These are phyloP conservation scores for Rosa rugosa DNA, from an alignment of 306 rosid species.

Conservation along the genomic window DNA sequence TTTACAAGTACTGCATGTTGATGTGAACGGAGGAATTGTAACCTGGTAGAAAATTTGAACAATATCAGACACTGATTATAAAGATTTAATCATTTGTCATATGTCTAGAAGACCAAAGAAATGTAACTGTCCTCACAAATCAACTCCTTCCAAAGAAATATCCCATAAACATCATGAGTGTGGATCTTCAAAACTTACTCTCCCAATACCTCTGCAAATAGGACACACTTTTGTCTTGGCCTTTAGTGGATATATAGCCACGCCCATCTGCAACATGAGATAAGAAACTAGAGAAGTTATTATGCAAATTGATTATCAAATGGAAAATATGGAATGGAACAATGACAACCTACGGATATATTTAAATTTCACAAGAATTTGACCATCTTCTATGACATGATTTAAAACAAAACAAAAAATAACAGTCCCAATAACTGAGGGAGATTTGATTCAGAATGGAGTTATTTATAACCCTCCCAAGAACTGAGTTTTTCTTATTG, in stretches of 20 bases:
- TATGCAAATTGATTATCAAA: slow-evolving; percentile 4
- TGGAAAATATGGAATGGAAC: slow-evolving; percentile 18
- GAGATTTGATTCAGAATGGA: neutral
- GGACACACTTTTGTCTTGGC: slow-evolving; percentile 77
- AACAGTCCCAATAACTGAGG: neutral
- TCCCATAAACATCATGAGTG: slow-evolving; percentile 25
- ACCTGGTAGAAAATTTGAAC: slow-evolving; percentile 51
- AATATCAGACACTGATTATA: slow-evolving; percentile 23
- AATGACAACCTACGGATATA: slow-evolving; percentile 8
- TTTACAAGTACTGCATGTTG: slow-evolving; percentile 84
- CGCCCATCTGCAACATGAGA: slow-evolving; percentile 65
- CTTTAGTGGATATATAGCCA: slow-evolving; percentile 64
- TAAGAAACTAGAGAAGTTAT: neutral
- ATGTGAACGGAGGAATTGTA: slow-evolving; percentile 90
- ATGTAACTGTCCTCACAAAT: slow-evolving; percentile 8
- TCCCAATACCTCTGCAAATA: slow-evolving; percentile 86
- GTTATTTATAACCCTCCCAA: neutral
- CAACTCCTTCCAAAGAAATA: slow-evolving; percentile 22
- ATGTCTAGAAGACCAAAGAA: neutral
- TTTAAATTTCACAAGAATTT: neutral
- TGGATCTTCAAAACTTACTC: slow-evolving; percentile 69
- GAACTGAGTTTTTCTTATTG: neutral
- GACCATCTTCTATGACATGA: neutral
- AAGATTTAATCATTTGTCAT: slow-evolving; percentile 6
- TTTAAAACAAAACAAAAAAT: neutral